Evolutionary conservation across 169 alveolate species (phyloP), one percentile per base, ranked within the genome.

Genomic region (Cryptosporidium muris): DNA sequence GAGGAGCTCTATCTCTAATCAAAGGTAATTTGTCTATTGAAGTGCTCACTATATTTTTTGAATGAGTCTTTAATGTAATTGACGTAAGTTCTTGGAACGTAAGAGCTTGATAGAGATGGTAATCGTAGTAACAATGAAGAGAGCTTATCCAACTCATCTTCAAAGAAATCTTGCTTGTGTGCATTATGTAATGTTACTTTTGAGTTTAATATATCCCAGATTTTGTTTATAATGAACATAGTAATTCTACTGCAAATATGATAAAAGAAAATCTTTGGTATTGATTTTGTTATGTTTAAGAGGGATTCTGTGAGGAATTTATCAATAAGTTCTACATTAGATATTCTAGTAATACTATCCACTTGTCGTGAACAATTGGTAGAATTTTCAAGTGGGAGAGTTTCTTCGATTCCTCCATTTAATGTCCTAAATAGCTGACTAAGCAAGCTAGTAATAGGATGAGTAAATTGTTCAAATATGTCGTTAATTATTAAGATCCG

Each of bases 11-110:
- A 49, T 49, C 12, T 49, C 8, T 49, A 49, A 9, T 49, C 12
- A 12, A 25, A 25, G 25, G 34, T 7, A 53, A 16, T 8, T 4
- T 2, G 2, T 1, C 6, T 16, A 53, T 53, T 53, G 5, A 53
- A 5, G 34, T 53, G 34, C 5, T 53, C 38, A 4, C 11, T 34
- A 37, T 68, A 9, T 48, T 74, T 74, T 47, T 38, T 58, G 36
- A 62, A 5, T 40, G 60, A 11, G 63, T 37, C 47, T 47, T 74
- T 74, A 4, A 74, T 64, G 14, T 36, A 43, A 25, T 54, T 16
- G 37, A 74, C 51, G 37, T 74, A 74, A 16, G 85, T 68, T 52
- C 62, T 74, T 36, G 85, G 85, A 58, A 74, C 67, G 43, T 74
- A 74, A n/a, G 60, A 58, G n/a, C 14, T 60, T 38, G 85, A 68